These are phyloP conservation scores for Ashbya aceris DNA, from an alignment of 1,139 yeast genomes.

Conservation along the genomic window DNA sequence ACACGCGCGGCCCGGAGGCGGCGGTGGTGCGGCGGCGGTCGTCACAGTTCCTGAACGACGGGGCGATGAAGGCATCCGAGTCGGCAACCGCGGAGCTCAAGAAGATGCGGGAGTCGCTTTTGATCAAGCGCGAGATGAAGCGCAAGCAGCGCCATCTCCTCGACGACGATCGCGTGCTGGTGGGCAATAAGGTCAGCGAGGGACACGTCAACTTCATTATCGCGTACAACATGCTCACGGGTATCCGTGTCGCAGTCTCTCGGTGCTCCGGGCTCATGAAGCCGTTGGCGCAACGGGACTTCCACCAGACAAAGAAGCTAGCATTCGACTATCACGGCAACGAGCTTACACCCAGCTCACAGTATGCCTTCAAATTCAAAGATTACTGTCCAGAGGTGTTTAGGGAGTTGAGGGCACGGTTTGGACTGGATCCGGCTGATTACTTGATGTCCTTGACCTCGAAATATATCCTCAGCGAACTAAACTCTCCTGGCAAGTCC, in stretches of 20 bases:
- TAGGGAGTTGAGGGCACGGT: constrained; percentile 66
- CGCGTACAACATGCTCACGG: constrained; percentile 96
- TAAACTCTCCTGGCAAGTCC: constrained; percentile 94
- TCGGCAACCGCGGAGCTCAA: constrained; percentile 26
- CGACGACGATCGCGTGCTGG: constrained; percentile 51
- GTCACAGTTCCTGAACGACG: constrained; percentile 8
- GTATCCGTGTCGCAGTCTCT: constrained; percentile 90
- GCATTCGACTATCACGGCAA: constrained; percentile 85
- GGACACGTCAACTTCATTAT: constrained; percentile 90
- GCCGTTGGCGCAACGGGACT: constrained; percentile 61
- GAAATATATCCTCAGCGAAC: constrained; percentile 81
- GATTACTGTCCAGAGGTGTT: constrained; percentile 95
- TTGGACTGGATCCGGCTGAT: constrained; percentile 92
- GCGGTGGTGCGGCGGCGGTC: background rate
- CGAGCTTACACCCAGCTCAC: constrained; percentile 76
- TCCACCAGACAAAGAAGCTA: constrained; percentile 60
- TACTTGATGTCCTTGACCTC: constrained; percentile 88
- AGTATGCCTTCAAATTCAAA: constrained; percentile 92
- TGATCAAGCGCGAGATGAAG: constrained; percentile 28
- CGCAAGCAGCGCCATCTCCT: constrained; percentile 27
- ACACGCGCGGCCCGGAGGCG: background rate
- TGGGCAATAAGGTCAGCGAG: constrained; percentile 78
- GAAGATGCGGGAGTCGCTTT: constrained; percentile 25
- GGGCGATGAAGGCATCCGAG: constrained; percentile 21
- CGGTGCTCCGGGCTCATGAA: constrained; percentile 82